These are phyloP conservation scores for Hemileccinum rubropunctum DNA, from an alignment of 768 basidiomycete species.

Conservation along the genomic window DNA sequence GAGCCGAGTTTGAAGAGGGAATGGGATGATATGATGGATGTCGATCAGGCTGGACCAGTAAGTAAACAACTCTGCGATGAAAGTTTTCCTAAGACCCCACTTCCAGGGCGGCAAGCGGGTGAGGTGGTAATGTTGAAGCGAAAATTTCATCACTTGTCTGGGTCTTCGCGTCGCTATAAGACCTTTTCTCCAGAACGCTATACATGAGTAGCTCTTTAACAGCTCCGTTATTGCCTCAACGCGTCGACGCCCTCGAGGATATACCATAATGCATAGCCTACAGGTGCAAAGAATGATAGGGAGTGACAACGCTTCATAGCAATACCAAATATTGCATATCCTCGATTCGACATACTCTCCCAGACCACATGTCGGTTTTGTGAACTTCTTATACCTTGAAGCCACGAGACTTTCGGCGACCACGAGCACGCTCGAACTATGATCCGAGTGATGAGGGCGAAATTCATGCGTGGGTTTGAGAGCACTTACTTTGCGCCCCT, in stretches of 20 bases:
- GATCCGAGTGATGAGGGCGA: slow-evolving; percentile 2
- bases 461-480: not conserved
- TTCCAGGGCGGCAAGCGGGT: slow-evolving; percentile 23
- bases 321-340: slow-evolving; percentile 34
- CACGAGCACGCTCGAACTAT: slow-evolving; percentile 95
- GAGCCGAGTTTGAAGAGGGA: slow-evolving; percentile 20
- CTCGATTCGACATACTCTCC: slow-evolving; percentile 22
- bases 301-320: slow-evolving; percentile 20
- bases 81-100: not conserved
- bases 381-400: slow-evolving; percentile 79
- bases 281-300: slow-evolving; percentile 17
- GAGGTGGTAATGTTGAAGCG: slow-evolving; percentile 8
- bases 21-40: slow-evolving; percentile 19
- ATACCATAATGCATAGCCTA: slow-evolving; percentile 29
- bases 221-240: not conserved
- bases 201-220: not conserved
- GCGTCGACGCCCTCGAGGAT: slow-evolving; percentile 11
- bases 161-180: too few species aligned
- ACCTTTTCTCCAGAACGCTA: not conserved
- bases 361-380: slow-evolving; percentile 35
- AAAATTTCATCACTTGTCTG: not conserved
- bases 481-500: slow-evolving; percentile 83
- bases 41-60: slow-evolving; percentile 11
- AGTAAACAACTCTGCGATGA: not conserved
- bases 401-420: slow-evolving; percentile 96